Evolutionary conservation across 1,284 basidiomycete species (phyloP).

Genomic region (Sporisorium iseilematis-ciliati): DNA sequence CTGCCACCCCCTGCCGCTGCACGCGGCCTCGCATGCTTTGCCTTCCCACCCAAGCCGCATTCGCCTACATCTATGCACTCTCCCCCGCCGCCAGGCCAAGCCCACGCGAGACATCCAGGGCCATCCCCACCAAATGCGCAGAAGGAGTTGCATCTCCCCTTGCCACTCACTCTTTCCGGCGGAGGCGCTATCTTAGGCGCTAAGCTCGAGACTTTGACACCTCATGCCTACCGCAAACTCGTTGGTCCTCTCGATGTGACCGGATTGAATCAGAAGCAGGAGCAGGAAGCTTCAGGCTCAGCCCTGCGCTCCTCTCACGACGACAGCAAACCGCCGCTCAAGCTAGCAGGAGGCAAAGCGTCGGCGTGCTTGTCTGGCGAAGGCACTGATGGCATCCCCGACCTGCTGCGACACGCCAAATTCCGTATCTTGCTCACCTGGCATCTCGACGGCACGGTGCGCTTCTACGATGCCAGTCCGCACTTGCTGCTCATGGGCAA

Average conservation of each 20-base stretch:
- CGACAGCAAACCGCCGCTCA: conserved; percentile 31
- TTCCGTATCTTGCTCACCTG: conserved; percentile 62
- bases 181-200: conserved; percentile 61
- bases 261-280: conserved; percentile 43
- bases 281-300: conserved; percentile 24
- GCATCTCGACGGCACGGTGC: conserved; percentile 66
- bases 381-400: conserved; percentile 30
- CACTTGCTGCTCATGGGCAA: conserved; percentile 61
- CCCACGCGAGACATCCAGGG: background rate
- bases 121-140: conserved; percentile 8
- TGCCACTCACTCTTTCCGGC: conserved; percentile 57
- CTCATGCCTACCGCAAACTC: conserved; percentile 58
- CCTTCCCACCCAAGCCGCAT: conserved; percentile 55
- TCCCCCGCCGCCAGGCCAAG: background rate
- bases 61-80: conserved; percentile 2
- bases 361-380: conserved; percentile 32
- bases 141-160: conserved; percentile 54
- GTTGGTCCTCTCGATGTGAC: conserved; percentile 45
- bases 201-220: conserved; percentile 43
- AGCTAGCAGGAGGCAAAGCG: conserved; percentile 54
- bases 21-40: conserved; percentile 57
- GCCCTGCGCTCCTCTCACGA: conserved; percentile 31
- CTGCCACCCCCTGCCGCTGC: conserved; percentile 62
- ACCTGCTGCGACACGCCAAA: conserved; percentile 26
- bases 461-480: conserved; percentile 63